Evolutionary conservation across 2,329 filamentous ascomycete species (phyloP).

Genomic region (Hypoxylon sp.): DNA sequence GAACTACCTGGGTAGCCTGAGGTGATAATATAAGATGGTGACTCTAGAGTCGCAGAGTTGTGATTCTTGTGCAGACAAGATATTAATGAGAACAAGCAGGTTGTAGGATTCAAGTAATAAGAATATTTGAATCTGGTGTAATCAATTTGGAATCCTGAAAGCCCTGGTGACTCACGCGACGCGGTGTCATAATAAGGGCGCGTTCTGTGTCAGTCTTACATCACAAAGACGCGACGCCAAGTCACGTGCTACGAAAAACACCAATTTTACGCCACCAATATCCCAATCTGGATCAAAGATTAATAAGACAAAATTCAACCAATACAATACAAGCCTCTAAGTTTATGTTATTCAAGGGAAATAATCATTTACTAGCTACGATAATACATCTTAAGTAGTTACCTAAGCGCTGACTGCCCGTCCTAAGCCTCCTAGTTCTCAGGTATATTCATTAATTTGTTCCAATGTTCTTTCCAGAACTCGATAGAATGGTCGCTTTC

Average conservation of each 20-base stretch:
- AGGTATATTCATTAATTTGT: no score
- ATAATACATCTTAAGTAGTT: no score
- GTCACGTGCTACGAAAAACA: conserved; percentile 41
- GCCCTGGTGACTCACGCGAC: conserved; percentile 28
- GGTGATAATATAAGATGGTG: not conserved
- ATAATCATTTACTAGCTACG: no score
- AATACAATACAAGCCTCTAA: no score
- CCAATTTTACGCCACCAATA: not conserved
- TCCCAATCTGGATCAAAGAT: conserved; percentile 5
- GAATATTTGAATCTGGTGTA: not conserved
- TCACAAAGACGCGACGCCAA: conserved; percentile 40
- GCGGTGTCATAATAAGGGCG: conserved; percentile 46
- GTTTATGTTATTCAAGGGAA: no score
- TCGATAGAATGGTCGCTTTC: not conserved
- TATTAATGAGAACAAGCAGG: not conserved
- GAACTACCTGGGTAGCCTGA: not conserved
- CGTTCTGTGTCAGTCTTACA: conserved; percentile 34
- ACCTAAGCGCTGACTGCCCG: no score
- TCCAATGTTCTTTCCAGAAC: not conserved
- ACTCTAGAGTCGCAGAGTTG: not conserved
- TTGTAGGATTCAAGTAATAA: not conserved
- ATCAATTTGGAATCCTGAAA: not conserved
- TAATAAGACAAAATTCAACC: not conserved
- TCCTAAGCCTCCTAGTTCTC: not conserved
- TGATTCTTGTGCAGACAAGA: not conserved